Conservation (phyloP, 495 filamentous ascomycete genomes). For the Aspergillus sclerotioniger region DNA sequence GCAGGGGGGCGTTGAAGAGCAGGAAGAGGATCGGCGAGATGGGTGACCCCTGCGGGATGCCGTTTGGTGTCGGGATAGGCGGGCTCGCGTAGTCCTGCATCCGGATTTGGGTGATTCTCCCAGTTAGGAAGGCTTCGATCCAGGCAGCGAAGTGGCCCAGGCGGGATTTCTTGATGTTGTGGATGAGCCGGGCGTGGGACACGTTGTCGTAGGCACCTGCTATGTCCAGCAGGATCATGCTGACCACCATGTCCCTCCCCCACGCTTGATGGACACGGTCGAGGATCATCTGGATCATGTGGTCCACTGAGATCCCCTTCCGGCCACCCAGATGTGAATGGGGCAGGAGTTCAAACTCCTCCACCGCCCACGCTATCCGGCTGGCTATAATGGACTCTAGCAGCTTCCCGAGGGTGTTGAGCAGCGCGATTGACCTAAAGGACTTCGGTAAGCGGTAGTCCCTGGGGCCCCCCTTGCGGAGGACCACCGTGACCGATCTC, state of each 20-base stretch:
- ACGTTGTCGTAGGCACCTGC: constrained; percentile 24
- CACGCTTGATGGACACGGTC: constrained; percentile 19
- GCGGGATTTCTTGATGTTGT: constrained; percentile 20
- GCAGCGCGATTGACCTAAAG: constrained; percentile 33
- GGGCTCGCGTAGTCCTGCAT: constrained; percentile 9
- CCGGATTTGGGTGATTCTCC: constrained; percentile 11
- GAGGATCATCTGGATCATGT: constrained; percentile 23
- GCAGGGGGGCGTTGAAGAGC: constrained; percentile 22
- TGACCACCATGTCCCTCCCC: constrained; percentile 10
- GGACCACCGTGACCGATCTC: constrained; percentile 25
- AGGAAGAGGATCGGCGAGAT: constrained; percentile 27
- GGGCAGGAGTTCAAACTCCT: constrained; percentile 24
- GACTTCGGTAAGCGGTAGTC: constrained; percentile 29
- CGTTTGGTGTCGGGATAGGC: neutral
- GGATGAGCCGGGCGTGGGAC: constrained; percentile 17
- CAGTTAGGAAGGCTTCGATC: constrained; percentile 13
- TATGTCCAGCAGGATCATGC: constrained; percentile 20
- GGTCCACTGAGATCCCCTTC: constrained; percentile 17
- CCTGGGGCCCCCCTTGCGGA: constrained; percentile 27
- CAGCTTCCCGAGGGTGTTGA: constrained; percentile 33
- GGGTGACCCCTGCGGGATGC: constrained; percentile 23
- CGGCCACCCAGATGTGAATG: constrained; percentile 23
- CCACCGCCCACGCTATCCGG: constrained; percentile 20
- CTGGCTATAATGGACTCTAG: constrained; percentile 26
- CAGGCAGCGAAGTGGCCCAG: constrained; percentile 9